A percentile compares a stretch with the other conserved stretches of the same genome.
Evolutionary conservation across 768 basidiomycete species (phyloP).

Genomic region (Phylloporus sp.): DNA sequence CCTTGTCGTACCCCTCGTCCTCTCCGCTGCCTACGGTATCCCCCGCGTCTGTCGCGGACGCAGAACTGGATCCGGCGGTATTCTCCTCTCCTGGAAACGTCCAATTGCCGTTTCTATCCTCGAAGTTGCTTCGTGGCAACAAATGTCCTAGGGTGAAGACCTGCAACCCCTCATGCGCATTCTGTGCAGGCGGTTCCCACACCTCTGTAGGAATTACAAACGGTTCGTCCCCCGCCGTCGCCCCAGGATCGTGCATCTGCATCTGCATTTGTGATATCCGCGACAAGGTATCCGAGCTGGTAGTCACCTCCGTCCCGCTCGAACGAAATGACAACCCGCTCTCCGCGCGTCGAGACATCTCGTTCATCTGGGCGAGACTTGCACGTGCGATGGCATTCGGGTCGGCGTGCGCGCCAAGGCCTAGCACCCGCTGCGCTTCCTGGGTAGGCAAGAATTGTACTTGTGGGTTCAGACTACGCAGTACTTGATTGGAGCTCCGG

Average conservation of each 20-base stretch:
- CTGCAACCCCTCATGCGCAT: conserved; percentile 60
- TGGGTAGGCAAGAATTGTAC: conserved; percentile 50
- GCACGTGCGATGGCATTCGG: conserved; percentile 57
- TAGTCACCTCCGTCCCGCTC: conserved; percentile 13
- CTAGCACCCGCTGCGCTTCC: conserved; percentile 49
- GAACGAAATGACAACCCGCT: conserved; percentile 30
- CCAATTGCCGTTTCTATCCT: conserved; percentile 58
- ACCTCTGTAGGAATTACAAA: conserved; percentile 24
- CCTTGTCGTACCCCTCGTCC: conserved; percentile 22
- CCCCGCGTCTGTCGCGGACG: conserved; percentile 16
- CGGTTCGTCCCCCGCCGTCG: conserved; percentile 26
- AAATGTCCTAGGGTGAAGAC: conserved; percentile 79
- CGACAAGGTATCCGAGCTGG: conserved; percentile 38
- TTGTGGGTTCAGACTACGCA: conserved; percentile 9
- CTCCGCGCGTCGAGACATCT: conserved; percentile 62
- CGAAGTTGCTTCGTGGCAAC: conserved; percentile 50
- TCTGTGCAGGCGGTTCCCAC: conserved; percentile 27
- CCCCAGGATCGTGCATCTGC: conserved; percentile 31
- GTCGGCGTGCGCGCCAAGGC: conserved; percentile 40
- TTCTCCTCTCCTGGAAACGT: conserved; percentile 40
- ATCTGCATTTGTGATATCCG: conserved; percentile 48
- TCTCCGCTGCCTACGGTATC: conserved; percentile 19
- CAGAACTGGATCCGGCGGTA: conserved; percentile 7
- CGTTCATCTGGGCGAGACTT: conserved; percentile 72
- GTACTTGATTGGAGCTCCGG: conserved; percentile 1